phyloP scores from a whole-genome alignment of 371 early-diverging fungal species.

The Basidiobolus heterosporus region DNA sequence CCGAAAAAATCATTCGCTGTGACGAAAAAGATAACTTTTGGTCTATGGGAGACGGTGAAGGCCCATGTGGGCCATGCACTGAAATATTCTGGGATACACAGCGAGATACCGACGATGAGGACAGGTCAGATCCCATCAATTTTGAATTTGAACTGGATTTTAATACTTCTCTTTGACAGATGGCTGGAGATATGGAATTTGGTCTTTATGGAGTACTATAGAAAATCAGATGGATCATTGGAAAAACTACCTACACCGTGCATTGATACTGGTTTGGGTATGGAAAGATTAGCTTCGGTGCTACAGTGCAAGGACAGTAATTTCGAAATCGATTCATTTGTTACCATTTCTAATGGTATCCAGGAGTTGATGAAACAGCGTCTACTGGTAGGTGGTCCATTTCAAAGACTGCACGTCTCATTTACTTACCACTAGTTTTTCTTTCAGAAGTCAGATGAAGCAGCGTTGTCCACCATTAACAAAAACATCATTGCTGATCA shows the following conservation, averaged over 20 bases:
- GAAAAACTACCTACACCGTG: conserved; percentile 36
- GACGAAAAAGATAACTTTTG: conserved; percentile 63
- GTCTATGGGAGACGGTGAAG: conserved; percentile 71
- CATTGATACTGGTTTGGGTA: conserved; percentile 71
- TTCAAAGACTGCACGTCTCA: not conserved
- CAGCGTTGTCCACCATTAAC: conserved; percentile 11
- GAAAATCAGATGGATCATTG: conserved; percentile 31
- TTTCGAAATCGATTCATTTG: conserved; percentile 54
- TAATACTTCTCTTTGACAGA: conserved; percentile 16
- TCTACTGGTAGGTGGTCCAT: not conserved
- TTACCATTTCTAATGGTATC: conserved; percentile 23
- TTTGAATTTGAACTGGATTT: no score
- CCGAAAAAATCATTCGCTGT: conserved; percentile 32
- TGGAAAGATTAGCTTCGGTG: conserved; percentile 53
- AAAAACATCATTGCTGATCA: conserved; percentile 64
- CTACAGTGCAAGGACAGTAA: conserved; percentile 42
- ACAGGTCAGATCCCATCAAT: conserved; percentile 2
- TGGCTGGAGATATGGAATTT: conserved; percentile 76
- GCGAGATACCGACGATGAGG: conserved; percentile 23
- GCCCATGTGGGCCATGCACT: conserved; percentile 67
- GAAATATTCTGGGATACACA: conserved; percentile 68
- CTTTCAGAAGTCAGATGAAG: not conserved
- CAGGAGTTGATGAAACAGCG: conserved; percentile 14
- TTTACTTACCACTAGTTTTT: not conserved
- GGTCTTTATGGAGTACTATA: conserved; percentile 65